Percentiles rank a stretch among this genome's conserved stretches.
Conservation (phyloP, 225 moss, liverwort and hornwort species). For the Thuidium tamariscinum region DNA sequence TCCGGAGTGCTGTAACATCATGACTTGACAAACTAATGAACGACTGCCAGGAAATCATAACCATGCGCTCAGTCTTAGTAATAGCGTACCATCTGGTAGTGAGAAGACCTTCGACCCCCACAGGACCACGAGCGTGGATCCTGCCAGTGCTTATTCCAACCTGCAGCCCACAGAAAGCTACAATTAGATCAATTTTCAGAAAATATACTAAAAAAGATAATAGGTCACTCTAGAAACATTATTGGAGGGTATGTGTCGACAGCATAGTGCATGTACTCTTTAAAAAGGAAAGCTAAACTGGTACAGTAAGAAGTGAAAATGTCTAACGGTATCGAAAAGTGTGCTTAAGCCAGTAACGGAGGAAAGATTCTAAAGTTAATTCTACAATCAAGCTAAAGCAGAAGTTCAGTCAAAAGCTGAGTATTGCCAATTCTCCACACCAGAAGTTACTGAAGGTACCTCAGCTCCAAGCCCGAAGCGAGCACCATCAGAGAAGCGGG, state of each 20-base stretch:
- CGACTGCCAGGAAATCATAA: not conserved
- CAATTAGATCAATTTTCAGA: not conserved
- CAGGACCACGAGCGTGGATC: conserved; percentile 94
- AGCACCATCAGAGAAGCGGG: conserved; percentile 87
- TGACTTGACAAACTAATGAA: not conserved
- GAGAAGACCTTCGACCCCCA: conserved; percentile 91
- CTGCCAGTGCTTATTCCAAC: conserved; percentile 93
- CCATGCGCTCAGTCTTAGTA: not conserved
- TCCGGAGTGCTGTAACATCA: not conserved
- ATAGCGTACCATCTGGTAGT: conserved; percentile 69
- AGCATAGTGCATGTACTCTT: not conserved
- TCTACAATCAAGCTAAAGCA: not conserved
- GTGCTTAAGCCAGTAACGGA: not conserved
- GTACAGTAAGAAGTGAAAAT: not conserved
- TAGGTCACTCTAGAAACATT: not conserved
- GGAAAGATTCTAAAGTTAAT: not conserved
- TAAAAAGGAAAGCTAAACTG: not conserved
- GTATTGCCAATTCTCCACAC: not conserved
- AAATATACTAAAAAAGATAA: not conserved
- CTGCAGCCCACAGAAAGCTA: conserved; percentile 15
- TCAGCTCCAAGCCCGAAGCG: conserved; percentile 98
- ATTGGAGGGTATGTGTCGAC: not conserved
- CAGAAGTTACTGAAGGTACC: conserved; percentile 17
- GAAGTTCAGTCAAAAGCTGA: not conserved
- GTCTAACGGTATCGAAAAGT: not conserved